Conservation (phyloP, 352 stramenopile genomes). For the Globisporangium radiosum region DNA sequence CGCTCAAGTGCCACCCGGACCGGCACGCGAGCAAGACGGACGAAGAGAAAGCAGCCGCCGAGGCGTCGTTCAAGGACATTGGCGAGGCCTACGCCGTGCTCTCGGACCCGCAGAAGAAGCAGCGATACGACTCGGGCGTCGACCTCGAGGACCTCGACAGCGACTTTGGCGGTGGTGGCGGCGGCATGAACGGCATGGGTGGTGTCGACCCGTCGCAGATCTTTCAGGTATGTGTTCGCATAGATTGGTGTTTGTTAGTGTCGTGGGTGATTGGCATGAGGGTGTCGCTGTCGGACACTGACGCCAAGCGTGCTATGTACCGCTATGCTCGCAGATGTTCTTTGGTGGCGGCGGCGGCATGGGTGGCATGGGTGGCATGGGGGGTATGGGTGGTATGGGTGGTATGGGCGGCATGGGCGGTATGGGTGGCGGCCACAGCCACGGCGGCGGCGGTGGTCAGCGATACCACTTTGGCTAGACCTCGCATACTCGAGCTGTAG, state of each 20-base stretch:
- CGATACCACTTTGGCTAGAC: conserved; percentile 74
- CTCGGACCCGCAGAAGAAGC: conserved; percentile 89
- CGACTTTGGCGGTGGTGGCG: conserved; percentile 67
- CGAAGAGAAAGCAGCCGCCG: conserved; percentile 88
- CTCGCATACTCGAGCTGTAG: too few relatives aligned
- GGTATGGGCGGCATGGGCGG: conserved; percentile 31
- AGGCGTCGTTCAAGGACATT: conserved; percentile 94
- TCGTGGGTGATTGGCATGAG: not conserved
- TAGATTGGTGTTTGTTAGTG: not conserved
- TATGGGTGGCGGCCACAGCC: conserved; percentile 36
- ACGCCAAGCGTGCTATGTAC: not conserved
- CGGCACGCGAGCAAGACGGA: conserved; percentile 87
- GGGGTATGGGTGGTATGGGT: conserved; percentile 24
- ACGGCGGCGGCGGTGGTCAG: conserved; percentile 37
- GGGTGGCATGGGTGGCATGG: conserved; percentile 38
- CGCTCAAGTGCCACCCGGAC: conserved; percentile 96
- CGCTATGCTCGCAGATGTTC: conserved; percentile 52
- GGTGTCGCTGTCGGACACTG: too few relatives aligned
- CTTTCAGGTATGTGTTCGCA: conserved; percentile 50
- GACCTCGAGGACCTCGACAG: conserved; percentile 93
- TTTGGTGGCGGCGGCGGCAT: conserved; percentile 46
- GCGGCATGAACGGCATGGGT: conserved; percentile 61
- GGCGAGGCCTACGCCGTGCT: conserved; percentile 95
- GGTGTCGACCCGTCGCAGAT: conserved; percentile 82
- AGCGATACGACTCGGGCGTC: conserved; percentile 93